Evolutionary conservation across 2,329 filamentous ascomycete species (phyloP), one percentile per base, ranked within the genome.

Genomic region (Lecanicillium sp.): DNA sequence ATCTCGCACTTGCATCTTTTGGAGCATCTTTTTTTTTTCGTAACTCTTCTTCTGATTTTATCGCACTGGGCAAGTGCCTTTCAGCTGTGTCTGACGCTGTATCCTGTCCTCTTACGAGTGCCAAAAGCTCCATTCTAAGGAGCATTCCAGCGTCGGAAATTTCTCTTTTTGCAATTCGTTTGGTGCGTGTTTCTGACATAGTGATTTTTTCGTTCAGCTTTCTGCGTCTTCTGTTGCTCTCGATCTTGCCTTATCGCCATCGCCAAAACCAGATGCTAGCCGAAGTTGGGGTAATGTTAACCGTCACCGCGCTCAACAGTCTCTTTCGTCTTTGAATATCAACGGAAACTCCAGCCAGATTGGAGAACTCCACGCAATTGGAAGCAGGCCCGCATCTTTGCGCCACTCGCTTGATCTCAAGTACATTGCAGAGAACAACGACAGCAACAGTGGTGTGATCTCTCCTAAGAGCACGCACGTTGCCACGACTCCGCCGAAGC

Each of bases 181-280:
- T 51, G 41, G 44, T 45, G 45, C 46, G 41, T 45, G 28, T 46
- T 48, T 55, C 58, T 65, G 54, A 65, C 58, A 42, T 51, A 29
- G 43, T 42, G 45, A 37, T 47, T 43, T 44, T 45, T 56, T 43
- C 45, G 58, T 64, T 58, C 66, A 92, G 79, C 70, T 90, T 44
- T 88, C 86, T 58, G 79, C 85, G 40, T 88, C 86, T 45, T 87
- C 84, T 50, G 80, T 84, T 56, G 82, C 87, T 38, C 72, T 89
- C 54, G 87, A 94, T 62, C 73, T 94, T 57, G 84, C 86, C 41
- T 72, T 81, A 44, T 79, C 80, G 36, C 79, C 79, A 44, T 79
- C 75, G 43, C 75, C 79, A 33, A 79, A 74, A 46, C 72, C 78
- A 42, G 79, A 87, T 46, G 52, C 57, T 37, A 65, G 69, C 64